A percentile compares a stretch with the other conserved stretches of the same genome.
These are phyloP conservation scores for Alternaria triticina DNA, from an alignment of 2,329 filamentous ascomycete genomes.

Conservation along the genomic window DNA sequence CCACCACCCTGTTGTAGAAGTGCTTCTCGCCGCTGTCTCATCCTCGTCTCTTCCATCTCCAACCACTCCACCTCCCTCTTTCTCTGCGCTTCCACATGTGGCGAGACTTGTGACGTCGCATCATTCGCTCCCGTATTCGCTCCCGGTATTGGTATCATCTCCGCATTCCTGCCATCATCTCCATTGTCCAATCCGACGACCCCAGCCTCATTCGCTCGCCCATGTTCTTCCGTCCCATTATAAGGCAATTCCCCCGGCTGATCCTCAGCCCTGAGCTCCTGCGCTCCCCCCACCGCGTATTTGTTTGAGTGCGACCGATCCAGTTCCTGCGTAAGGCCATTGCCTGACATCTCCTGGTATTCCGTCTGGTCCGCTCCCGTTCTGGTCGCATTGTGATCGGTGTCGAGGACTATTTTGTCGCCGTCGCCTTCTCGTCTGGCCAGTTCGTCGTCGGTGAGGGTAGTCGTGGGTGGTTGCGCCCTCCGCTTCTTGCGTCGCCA, in stretches of 20 bases:
- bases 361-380: too few relatives aligned
- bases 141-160: not conserved
- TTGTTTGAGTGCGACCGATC: not conserved
- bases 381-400: too few relatives aligned
- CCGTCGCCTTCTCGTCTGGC: not conserved
- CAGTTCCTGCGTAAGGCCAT: not conserved
- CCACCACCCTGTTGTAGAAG: not conserved
- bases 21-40: slow-evolving; percentile 7
- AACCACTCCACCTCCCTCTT: slow-evolving; percentile 12
- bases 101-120: not conserved
- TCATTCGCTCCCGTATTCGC: not conserved
- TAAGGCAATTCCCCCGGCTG: not conserved
- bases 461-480: rapidly evolving
- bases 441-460: not conserved
- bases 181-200: not conserved
- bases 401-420: not conserved
- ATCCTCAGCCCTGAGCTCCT: not conserved
- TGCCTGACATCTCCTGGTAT: not conserved
- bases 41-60: slow-evolving; percentile 11
- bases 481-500: not conserved
- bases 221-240: not conserved
- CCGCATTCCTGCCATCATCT: not conserved
- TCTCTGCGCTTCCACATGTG: slow-evolving; percentile 6
- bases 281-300: rapidly evolving
- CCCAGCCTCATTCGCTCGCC: too few relatives aligned